phyloP scores from a whole-genome alignment of 2,329 filamentous ascomycete species.

The Teratosphaeria gauchensis region DNA sequence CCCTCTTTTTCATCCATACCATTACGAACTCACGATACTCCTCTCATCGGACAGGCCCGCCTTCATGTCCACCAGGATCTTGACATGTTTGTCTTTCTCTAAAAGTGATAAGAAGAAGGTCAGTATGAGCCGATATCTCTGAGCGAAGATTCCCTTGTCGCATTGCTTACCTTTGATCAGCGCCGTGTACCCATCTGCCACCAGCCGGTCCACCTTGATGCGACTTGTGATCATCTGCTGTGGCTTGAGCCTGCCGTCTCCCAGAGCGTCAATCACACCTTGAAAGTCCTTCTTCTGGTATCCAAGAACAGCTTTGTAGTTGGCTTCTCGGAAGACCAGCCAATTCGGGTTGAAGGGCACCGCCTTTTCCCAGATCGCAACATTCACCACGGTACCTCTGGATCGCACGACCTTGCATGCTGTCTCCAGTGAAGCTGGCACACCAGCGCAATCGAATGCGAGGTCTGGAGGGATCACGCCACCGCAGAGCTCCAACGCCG shows the following conservation, averaged over 20 bases:
- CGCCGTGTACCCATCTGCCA: slow-evolving; percentile 48
- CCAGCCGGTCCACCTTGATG: slow-evolving; percentile 46
- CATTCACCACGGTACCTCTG: slow-evolving; percentile 51
- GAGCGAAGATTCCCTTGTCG: no score
- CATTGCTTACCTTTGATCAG: slow-evolving; percentile 34
- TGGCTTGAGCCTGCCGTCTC: slow-evolving; percentile 36
- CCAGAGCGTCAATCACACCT: slow-evolving; percentile 40
- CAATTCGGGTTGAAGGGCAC: slow-evolving; percentile 46
- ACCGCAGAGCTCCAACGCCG: slow-evolving; percentile 37
- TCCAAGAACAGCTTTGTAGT: slow-evolving; percentile 40
- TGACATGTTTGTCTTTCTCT: slow-evolving; percentile 54
- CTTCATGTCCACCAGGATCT: slow-evolving; percentile 46
- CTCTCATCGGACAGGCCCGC: slow-evolving; percentile 3
- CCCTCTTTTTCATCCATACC: no score
- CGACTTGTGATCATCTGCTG: slow-evolving; percentile 52
- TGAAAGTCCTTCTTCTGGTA: slow-evolving; percentile 47
- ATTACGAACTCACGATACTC: slow-evolving; percentile 1
- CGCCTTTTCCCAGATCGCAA: slow-evolving; percentile 54
- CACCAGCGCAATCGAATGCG: slow-evolving; percentile 54
- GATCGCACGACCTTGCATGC: slow-evolving; percentile 43
- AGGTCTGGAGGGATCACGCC: slow-evolving; percentile 45
- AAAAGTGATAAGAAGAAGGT: no score
- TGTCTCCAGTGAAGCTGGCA: slow-evolving; percentile 34
- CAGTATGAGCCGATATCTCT: no score
- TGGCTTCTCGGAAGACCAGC: slow-evolving; percentile 45